These are phyloP conservation scores for Chaetomium tenue DNA, from an alignment of 495 filamentous ascomycete species.

Conservation along the genomic window DNA sequence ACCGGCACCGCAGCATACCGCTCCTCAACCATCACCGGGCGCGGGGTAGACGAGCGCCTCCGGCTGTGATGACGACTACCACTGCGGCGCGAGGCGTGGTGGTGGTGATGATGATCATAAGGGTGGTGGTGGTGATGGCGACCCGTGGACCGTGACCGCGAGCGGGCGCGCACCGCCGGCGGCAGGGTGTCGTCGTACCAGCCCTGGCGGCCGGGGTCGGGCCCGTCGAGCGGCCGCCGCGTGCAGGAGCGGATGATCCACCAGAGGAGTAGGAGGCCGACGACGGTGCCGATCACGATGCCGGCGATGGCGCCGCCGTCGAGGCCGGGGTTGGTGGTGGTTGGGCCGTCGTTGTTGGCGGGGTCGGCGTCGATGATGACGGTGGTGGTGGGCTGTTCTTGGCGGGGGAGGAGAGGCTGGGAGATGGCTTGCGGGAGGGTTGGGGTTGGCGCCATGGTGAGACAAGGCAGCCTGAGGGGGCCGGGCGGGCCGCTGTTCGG, in stretches of 20 bases:
- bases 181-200: conserved; percentile 31
- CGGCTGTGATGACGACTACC: conserved; percentile 8
- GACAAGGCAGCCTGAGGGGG: too few species aligned
- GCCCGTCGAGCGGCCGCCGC: conserved; percentile 4
- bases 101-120: conserved; percentile 7
- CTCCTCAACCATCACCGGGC: conserved; percentile 28
- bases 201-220: conserved; percentile 26
- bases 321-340: conserved; percentile 14
- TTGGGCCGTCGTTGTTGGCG: neutral
- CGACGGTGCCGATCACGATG: conserved; percentile 35
- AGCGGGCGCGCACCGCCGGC: conserved; percentile 6
- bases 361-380: conserved; percentile 13
- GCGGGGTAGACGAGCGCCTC: conserved; percentile 11
- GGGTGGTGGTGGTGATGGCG: conserved; percentile 26
- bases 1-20: conserved; percentile 13
- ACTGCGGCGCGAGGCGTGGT: neutral
- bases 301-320: conserved; percentile 31
- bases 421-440: conserved; percentile 20
- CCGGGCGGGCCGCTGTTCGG: neutral
- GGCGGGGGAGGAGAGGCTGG: conserved; percentile 17
- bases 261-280: conserved; percentile 30
- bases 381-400: conserved; percentile 24
- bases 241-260: conserved; percentile 27
- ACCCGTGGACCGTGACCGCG: conserved; percentile 17
- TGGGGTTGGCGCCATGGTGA: conserved; percentile 29